phyloP scores from a whole-genome alignment of 2,329 filamentous ascomycete genomes.

The Alternaria conjuncta region DNA sequence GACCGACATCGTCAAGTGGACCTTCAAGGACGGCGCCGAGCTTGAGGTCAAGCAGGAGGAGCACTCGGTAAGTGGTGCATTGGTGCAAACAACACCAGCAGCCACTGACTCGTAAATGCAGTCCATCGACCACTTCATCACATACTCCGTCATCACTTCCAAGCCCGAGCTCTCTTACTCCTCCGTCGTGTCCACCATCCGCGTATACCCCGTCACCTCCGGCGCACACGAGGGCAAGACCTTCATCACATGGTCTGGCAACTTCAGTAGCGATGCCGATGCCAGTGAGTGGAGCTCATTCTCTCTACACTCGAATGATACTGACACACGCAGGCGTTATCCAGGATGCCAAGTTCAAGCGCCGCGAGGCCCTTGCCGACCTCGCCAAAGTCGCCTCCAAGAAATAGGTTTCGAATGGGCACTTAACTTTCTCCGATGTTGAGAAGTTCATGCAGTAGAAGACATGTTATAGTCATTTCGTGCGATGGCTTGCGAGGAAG shows the following conservation, averaged over 20 bases:
- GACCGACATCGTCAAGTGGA: conserved; percentile 72
- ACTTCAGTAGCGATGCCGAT: conserved; percentile 74
- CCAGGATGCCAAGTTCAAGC: conserved; percentile 78
- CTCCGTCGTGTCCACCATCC: conserved; percentile 70
- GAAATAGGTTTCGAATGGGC: conserved; percentile 34
- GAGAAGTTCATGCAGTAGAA: not conserved
- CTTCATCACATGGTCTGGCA: conserved; percentile 72
- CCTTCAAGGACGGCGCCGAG: conserved; percentile 72
- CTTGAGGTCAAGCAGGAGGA: conserved; percentile 79
- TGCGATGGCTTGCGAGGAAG: not conserved
- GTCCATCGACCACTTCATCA: conserved; percentile 74
- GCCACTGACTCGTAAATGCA: not conserved
- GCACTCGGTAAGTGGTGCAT: conserved; percentile 65
- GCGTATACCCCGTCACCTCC: conserved; percentile 69
- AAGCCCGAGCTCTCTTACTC: conserved; percentile 71
- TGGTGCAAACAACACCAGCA: not conserved
- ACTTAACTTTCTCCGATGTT: not conserved
- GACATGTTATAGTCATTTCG: not conserved
- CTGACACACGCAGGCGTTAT: conserved; percentile 63
- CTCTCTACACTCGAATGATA: no score
- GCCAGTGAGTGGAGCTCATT: conserved; percentile 59
- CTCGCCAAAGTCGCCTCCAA: conserved; percentile 61
- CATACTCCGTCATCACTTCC: conserved; percentile 73
- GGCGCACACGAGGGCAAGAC: conserved; percentile 69
- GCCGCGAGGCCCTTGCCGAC: conserved; percentile 72